Base-by-base conservation (phyloP, 768 basidiomycete species). In the Suillus lakei region DNA sequence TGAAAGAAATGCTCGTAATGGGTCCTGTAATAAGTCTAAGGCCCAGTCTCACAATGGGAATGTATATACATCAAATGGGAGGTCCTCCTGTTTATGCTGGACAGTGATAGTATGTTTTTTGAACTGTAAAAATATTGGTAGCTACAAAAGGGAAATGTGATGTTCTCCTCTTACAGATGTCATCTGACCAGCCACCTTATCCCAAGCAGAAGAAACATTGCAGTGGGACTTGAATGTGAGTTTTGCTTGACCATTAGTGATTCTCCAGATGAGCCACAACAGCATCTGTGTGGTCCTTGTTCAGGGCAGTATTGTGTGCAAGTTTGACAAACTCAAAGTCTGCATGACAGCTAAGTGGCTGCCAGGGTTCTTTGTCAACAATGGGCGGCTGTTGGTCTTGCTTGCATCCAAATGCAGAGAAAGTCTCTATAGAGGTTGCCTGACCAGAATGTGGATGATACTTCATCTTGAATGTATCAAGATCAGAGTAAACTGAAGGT, bases 1-100 rank as follows among this genome's bases (percentile, higher is more conserved):
- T 77, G 60, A 18, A 72, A 41, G 39, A 80, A 74, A 0, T 69
- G 67, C n/a, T 73, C 69, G 55, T 72, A 81, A 8, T 4, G 64
- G 64, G 34, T 68, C 56, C 13, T 63, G 43, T 30, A 68, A 8
- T 2, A 68, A 39, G 38, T 66, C 64, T 9, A 53, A 21, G 9
- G 56, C 65, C 67, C 67, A 66, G n/a, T 68, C 64, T 61, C 64
- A 66, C 8, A 66, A 36, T n/a, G 61, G 55, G 2, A 48, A 9
- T 13, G 13, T 34, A 34, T 68, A 51, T 0, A 65, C 5, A 10
- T 61, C 48, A 36, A 59, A 65, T 5, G 30, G 1, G 5, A 55
- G 32, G 6, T 41, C 36, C 41, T 56, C 55, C 15, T 16, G n/a
- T n/a, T 64, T 46, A n/a, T 65, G 44, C 3, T 9, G 23, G 7